phyloP scores from a whole-genome alignment of 129 eudicot species.

The Dittrichia graveolens region DNA sequence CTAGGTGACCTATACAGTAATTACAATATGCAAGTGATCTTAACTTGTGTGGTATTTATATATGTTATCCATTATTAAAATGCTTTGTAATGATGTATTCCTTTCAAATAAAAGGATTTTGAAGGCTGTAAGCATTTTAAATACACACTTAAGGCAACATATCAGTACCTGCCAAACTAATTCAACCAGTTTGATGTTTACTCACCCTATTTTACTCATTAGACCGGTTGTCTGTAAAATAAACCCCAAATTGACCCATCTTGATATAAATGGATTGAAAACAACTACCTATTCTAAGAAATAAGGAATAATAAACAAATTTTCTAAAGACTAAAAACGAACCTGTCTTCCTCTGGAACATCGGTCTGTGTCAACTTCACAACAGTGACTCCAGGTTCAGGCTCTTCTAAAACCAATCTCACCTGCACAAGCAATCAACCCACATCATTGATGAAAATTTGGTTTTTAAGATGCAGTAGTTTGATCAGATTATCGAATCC shows the following conservation, averaged over 20 bases:
- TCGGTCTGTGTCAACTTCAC: constrained; percentile 79
- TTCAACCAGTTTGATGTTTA: background rate
- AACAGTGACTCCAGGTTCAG: constrained; percentile 81
- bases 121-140: background rate
- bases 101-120: background rate
- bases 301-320: background rate
- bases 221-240: background rate
- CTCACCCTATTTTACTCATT: background rate
- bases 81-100: no score
- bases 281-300: background rate
- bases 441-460: background rate
- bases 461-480: background rate
- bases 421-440: constrained; percentile 51
- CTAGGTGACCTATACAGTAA: no score
- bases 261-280: background rate
- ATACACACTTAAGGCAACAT: no score
- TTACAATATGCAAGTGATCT: no score
- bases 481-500: background rate
- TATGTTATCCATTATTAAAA: no score
- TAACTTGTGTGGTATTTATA: no score
- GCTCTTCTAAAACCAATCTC: constrained; percentile 81
- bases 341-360: constrained; percentile 98
- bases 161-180: no score
- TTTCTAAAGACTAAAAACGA: background rate
- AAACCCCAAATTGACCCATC: background rate